These are phyloP conservation scores for Passalora sequoiae DNA, from an alignment of 2,329 filamentous ascomycete species.

Conservation along the genomic window DNA sequence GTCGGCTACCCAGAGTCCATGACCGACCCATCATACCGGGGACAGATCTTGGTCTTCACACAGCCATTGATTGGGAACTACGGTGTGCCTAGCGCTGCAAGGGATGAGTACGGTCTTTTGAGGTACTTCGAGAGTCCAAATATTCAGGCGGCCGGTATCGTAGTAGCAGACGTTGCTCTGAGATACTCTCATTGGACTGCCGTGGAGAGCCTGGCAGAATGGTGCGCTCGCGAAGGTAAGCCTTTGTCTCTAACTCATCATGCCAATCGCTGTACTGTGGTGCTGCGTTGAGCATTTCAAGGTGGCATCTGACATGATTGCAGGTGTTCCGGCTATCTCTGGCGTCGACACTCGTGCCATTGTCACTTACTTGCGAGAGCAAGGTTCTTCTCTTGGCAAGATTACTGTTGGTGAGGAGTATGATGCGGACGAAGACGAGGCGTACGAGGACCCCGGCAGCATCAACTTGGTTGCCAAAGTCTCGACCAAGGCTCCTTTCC, in stretches of 20 bases:
- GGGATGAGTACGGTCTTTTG: constrained; percentile 83
- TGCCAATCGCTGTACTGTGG: no score
- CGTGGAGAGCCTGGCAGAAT: constrained; percentile 84
- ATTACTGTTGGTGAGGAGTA: constrained; percentile 97
- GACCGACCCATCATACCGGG: constrained; percentile 64
- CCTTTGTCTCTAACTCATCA: no score
- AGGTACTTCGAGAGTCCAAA: constrained; percentile 98
- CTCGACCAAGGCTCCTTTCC: constrained; percentile 96
- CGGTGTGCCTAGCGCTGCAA: constrained; percentile 79
- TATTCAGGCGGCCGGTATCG: constrained; percentile 91
- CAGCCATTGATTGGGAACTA: constrained; percentile 98
- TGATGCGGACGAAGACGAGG: constrained; percentile 95
- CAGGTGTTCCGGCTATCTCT: constrained; percentile 76
- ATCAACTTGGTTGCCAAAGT: constrained; percentile 96
- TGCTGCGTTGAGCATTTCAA: no score
- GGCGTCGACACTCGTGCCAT: constrained; percentile 96
- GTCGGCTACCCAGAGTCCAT: constrained; percentile 94
- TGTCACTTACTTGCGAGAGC: constrained; percentile 91
- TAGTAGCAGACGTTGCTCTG: constrained; percentile 88
- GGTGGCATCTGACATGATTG: background rate
- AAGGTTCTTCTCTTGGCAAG: constrained; percentile 89
- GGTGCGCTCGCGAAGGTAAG: constrained; percentile 85
- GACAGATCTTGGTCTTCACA: constrained; percentile 97
- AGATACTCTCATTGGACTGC: constrained; percentile 99
- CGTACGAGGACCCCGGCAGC: constrained; percentile 88